These are phyloP conservation scores for Trichoderma sp. DNA, from an alignment of 2,329 filamentous ascomycete genomes.

Conservation along the genomic window DNA sequence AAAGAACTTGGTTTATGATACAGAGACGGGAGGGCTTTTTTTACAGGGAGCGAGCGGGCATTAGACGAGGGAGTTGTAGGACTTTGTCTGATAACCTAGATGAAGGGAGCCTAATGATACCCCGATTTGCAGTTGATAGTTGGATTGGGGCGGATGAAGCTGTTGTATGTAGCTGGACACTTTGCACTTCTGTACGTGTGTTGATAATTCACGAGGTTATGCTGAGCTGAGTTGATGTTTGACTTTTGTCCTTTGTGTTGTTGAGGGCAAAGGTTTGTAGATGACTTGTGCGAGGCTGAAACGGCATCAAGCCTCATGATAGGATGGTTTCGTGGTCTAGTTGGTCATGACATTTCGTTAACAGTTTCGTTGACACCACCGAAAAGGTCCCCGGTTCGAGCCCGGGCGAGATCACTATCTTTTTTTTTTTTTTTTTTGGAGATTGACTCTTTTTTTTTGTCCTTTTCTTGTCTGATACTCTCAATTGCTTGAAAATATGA, in stretches of 20 bases:
- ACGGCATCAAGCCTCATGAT: neutral
- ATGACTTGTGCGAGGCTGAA: neutral
- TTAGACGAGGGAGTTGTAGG: slow-evolving; percentile 17
- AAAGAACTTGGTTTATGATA: slow-evolving; percentile 18
- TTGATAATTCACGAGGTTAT: neutral
- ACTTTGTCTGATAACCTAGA: slow-evolving; percentile 22
- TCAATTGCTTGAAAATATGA: neutral
- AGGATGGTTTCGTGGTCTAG: slow-evolving; percentile 21
- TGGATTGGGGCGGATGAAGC: neutral
- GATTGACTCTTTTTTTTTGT: neutral
- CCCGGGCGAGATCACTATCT: slow-evolving; percentile 20
- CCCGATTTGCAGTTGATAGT: slow-evolving; percentile 27
- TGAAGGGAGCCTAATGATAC: slow-evolving; percentile 40
- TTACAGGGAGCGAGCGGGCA: slow-evolving; percentile 2
- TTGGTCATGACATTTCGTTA: slow-evolving; percentile 22
- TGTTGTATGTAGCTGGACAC: neutral
- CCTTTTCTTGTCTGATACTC: neutral
- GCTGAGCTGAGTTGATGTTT: neutral
- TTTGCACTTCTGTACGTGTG: neutral
- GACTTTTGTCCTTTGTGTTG: neutral
- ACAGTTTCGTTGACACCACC: slow-evolving; percentile 18
- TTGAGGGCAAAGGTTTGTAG: neutral
- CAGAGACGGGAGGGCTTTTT: slow-evolving; percentile 9
- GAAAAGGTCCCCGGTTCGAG: slow-evolving; percentile 22
- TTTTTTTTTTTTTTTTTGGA: neutral